These are phyloP conservation scores for Ecytonucleospora hepatopenaei DNA, from an alignment of 371 early-diverging fungal species.

Conservation along the genomic window DNA sequence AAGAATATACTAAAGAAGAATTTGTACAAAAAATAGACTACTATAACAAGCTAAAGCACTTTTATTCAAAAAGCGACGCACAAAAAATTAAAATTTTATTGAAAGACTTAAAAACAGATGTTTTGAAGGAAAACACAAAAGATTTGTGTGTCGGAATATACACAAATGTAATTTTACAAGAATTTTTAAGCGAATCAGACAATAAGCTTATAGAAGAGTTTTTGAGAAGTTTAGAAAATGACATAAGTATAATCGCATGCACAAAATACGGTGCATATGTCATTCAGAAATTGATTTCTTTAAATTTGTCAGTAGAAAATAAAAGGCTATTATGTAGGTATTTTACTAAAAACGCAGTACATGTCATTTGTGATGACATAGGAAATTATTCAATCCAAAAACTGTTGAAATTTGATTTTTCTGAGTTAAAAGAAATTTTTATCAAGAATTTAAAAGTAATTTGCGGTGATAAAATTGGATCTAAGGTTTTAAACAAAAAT, in stretches of 20 bases:
- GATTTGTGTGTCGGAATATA: constrained; percentile 49
- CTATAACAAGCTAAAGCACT: constrained; percentile 33
- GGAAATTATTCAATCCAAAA: constrained; percentile 57
- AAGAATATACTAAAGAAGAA: not conserved
- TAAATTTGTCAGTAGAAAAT: constrained; percentile 9
- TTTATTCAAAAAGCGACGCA: constrained; percentile 30
- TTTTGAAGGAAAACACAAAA: constrained; percentile 35
- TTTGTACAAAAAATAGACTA: constrained; percentile 29
- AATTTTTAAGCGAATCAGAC: constrained; percentile 36
- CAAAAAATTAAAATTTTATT: constrained; percentile 16
- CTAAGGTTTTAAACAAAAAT: constrained; percentile 49
- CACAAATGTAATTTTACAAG: constrained; percentile 54
- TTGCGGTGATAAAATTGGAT: constrained; percentile 39
- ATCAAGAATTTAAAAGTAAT: constrained; percentile 37
- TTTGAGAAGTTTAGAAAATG: constrained; percentile 33
- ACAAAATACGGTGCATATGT: constrained; percentile 57
- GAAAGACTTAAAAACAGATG: constrained; percentile 11
- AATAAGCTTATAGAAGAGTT: constrained; percentile 27
- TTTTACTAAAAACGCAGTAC: constrained; percentile 37
- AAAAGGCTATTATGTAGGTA: constrained; percentile 37
- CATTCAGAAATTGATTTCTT: constrained; percentile 49
- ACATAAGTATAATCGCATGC: constrained; percentile 50
- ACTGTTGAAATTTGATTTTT: constrained; percentile 40
- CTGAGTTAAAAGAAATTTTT: constrained; percentile 42
- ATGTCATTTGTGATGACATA: constrained; percentile 51